Base-by-base conservation (phyloP, 129 eudicot species). In the Rutidosis leptorrhynchoides region DNA sequence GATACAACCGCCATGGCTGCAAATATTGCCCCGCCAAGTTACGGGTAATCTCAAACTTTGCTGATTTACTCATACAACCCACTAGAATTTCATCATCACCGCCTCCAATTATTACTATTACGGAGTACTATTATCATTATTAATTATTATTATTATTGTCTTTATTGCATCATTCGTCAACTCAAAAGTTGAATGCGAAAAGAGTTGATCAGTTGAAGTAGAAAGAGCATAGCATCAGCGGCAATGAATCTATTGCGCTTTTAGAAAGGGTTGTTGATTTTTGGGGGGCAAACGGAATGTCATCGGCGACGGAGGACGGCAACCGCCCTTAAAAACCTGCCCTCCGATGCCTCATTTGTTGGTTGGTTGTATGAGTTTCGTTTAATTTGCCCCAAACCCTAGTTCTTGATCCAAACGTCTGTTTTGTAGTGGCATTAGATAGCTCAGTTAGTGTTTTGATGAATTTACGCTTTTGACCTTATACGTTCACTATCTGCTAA, bases 401-500 rank as follows among this genome's bases (percentile, higher is more conserved):
- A 48, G 58, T 8, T 53, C 15, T 21, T 21, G 58, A 53, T 19
- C 5, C 5, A 53, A 53, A 53, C 24, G 28, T 53, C 5, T 21
- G 58, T 53, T 22, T 53, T 53, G 58, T 19, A 53, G 28, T 22
- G 25, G 57, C n/a, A n/a, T n/a, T n/a, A n/a, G n/a, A n/a, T n/a
- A n/a, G 57, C 19, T 9, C 10, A 35, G 42, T 7, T 32, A 6
- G n/a, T n/a, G 7, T 17, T 3, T 2, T 15, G 19, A n/a, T n/a
- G n/a, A n/a, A 55, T 22, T 37, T 57, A 37, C 73, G 16, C 26
- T 23, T 68, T 68, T 68, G 64, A 49, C 76, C 69, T 71, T 12
- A 49, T 60, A 14, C 10, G n/a, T 3, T 9, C 7, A 9, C 5
- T 51, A 40, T 40, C 5, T 11, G 5, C 12, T 40, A 40, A 40